phyloP scores from a whole-genome alignment of 768 basidiomycete species.

The Leccinum arenicola region DNA sequence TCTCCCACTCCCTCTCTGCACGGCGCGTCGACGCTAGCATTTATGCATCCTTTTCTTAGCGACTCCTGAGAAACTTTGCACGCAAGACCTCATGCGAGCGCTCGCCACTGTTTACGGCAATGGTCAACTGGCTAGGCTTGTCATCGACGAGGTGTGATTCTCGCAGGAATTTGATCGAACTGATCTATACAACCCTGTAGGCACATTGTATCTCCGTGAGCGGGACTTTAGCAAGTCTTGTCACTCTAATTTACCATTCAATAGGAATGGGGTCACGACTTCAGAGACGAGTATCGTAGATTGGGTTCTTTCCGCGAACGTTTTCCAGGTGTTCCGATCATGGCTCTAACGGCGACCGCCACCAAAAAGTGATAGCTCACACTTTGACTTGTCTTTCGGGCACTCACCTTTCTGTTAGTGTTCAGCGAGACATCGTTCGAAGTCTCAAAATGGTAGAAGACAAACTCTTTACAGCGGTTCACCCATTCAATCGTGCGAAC shows the following conservation, averaged over 20 bases:
- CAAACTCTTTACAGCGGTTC: conserved; percentile 59
- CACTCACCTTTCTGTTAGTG: conserved; percentile 40
- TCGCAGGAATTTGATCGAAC: not conserved
- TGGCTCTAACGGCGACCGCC: conserved; percentile 85
- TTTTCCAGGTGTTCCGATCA: conserved; percentile 73
- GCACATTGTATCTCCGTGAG: conserved; percentile 82
- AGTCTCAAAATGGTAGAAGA: conserved; percentile 59
- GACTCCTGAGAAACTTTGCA: conserved; percentile 73
- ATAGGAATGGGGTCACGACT: conserved; percentile 86
- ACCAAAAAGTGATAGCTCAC: conserved; percentile 50
- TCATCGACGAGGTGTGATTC: conserved; percentile 70
- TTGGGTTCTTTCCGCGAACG: conserved; percentile 67
- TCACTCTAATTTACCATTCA: not conserved
- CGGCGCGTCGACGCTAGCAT: not conserved
- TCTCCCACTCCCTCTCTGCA: no score
- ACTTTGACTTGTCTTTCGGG: not conserved
- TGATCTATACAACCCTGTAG: conserved; percentile 33
- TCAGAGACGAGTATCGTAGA: conserved; percentile 68
- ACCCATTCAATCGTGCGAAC: conserved; percentile 80
- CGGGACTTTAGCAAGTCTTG: not conserved
- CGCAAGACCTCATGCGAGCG: conserved; percentile 48
- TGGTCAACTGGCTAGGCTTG: conserved; percentile 63
- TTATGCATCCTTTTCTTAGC: conserved; percentile 37
- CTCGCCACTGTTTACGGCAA: conserved; percentile 52
- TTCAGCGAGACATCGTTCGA: conserved; percentile 69